A percentile compares a stretch with the other conserved stretches of the same genome.
Conservation (phyloP, 2,329 filamentous ascomycete genomes). For the Epichloe amarillans region DNA sequence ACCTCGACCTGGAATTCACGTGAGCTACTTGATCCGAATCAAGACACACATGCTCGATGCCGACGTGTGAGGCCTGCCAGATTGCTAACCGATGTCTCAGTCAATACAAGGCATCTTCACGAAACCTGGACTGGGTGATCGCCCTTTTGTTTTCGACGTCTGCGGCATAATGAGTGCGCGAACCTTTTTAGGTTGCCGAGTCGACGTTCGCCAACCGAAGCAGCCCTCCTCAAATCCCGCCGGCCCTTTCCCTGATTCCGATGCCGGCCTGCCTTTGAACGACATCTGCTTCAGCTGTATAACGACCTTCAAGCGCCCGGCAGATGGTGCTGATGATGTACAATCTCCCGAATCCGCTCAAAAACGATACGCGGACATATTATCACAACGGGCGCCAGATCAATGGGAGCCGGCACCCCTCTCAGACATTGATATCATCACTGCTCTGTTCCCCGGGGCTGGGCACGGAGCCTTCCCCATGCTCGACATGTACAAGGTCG, state of each 20-base stretch:
- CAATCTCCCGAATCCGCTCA: conserved; percentile 28
- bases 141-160: conserved; percentile 41
- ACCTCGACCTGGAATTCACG: conserved; percentile 23
- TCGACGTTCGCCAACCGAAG: conserved; percentile 34
- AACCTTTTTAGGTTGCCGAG: conserved; percentile 34
- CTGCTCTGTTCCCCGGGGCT: conserved; percentile 21
- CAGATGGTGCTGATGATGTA: conserved; percentile 20
- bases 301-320: conserved; percentile 36
- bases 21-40: conserved; percentile 12
- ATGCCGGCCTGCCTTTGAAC: conserved; percentile 25
- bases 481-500: conserved; percentile 41
- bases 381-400: conserved; percentile 22
- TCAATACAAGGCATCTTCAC: conserved; percentile 45
- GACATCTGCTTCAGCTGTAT: conserved; percentile 37
- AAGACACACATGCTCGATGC: background rate
- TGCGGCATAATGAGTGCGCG: conserved; percentile 29
- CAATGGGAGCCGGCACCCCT: conserved; percentile 34
- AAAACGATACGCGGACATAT: conserved; percentile 27
- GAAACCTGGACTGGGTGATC: conserved; percentile 29
- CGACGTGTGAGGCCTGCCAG: background rate
- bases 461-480: conserved; percentile 33
- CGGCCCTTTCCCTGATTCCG: conserved; percentile 26
- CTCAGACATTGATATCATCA: conserved; percentile 29
- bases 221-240: conserved; percentile 22
- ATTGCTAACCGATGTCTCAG: conserved; percentile 16